Percentiles rank a stretch among this genome's conserved stretches.
Conservation (phyloP, 139 green algal genomes). For the Chlamydomonas sp. region DNA sequence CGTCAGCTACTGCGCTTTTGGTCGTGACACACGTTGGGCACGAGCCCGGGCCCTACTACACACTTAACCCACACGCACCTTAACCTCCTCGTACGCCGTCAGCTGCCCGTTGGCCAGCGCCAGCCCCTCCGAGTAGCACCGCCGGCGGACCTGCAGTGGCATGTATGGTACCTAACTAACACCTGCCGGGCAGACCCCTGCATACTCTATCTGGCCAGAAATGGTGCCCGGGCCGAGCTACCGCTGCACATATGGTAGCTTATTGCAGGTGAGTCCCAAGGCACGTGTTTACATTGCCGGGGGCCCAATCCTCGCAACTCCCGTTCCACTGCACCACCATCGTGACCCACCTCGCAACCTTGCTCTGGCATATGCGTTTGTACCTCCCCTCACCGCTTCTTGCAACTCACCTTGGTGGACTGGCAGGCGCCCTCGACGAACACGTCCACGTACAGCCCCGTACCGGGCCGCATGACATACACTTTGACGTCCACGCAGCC, state of each 20-base stretch:
- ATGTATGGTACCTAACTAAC: neutral
- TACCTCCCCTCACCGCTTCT: neutral
- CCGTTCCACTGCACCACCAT: too few relatives aligned
- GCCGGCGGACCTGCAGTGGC: slow-evolving; percentile 11
- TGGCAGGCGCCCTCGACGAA: slow-evolving; percentile 5
- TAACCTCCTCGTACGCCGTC: slow-evolving; percentile 32
- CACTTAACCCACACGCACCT: neutral
- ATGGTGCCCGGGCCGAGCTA: neutral
- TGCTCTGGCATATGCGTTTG: too few relatives aligned
- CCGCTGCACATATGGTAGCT: neutral
- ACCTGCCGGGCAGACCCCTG: too few relatives aligned
- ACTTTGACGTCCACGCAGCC: slow-evolving; percentile 28
- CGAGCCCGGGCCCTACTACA: too few relatives aligned
- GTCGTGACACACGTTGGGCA: too few relatives aligned
- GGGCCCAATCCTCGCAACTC: too few relatives aligned
- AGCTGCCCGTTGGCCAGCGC: neutral
- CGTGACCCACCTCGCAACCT: too few relatives aligned
- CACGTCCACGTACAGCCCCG: slow-evolving; percentile 34
- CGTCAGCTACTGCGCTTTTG: too few relatives aligned
- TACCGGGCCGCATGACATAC: slow-evolving; percentile 10
- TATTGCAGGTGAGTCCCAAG: neutral
- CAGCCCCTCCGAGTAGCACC: neutral
- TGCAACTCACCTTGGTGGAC: slow-evolving; percentile 21
- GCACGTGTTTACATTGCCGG: neutral
- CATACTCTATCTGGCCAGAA: too few relatives aligned